Percentiles rank a stretch among this genome's conserved stretches.
These are phyloP conservation scores for Cryptococcus sp. DNA, from an alignment of 1,284 basidiomycete genomes.

Conservation along the genomic window DNA sequence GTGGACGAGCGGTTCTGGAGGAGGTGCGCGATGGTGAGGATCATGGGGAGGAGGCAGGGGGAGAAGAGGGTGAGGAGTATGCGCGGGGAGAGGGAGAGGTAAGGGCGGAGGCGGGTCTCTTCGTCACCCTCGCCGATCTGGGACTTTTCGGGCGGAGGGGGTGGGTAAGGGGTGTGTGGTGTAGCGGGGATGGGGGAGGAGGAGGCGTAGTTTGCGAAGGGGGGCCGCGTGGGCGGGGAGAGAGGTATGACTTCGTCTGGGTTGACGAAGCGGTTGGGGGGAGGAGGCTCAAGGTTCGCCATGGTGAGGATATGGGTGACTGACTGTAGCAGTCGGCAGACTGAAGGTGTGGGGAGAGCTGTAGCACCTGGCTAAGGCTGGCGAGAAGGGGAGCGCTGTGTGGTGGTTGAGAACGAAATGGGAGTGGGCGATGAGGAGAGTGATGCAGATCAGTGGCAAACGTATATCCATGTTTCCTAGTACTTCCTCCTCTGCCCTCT, in stretches of 20 bases:
- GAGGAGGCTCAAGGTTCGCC: constrained; percentile 5
- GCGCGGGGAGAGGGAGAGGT: constrained; percentile 74
- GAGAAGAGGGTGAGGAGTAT: constrained; percentile 74
- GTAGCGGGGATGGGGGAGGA: constrained; percentile 31
- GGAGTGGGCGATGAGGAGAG: no score
- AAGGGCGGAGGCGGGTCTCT: constrained; percentile 61
- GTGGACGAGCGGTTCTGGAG: constrained; percentile 61
- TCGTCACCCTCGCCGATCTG: neutral
- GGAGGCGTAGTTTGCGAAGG: constrained; percentile 31
- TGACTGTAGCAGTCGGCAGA: neutral
- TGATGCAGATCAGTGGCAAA: no score
- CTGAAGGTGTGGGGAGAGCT: neutral
- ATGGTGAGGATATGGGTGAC: neutral
- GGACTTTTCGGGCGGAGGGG: constrained; percentile 1
- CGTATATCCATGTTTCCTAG: no score
- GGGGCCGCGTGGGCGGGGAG: constrained; percentile 30
- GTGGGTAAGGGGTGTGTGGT: constrained; percentile 30
- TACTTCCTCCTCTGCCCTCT: no score
- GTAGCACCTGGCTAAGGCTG: no score
- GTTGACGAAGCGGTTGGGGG: constrained; percentile 11
- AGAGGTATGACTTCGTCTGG: constrained; percentile 34
- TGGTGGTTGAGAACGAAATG: no score
- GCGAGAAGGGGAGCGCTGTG: no score
- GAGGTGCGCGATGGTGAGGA: constrained; percentile 80
- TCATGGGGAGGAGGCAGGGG: constrained; percentile 66